These are phyloP conservation scores for Colletotrichum caudatum DNA, from an alignment of 2,329 filamentous ascomycete genomes.

Conservation along the genomic window DNA sequence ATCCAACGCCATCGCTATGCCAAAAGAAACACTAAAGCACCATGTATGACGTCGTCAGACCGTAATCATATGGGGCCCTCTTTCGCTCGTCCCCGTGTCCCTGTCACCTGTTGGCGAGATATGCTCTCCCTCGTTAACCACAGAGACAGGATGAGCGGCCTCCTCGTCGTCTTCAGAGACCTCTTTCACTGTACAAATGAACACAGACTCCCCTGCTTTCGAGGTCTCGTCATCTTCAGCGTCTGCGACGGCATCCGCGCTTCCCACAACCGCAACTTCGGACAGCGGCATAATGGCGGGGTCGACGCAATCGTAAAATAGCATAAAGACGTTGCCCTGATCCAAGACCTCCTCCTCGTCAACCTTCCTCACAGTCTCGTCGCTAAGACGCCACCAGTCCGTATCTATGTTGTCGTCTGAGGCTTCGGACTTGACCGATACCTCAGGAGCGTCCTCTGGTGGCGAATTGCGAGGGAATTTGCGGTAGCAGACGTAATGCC, in stretches of 20 bases:
- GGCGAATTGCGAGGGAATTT: slow-evolving; percentile 66
- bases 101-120: slow-evolving; percentile 6
- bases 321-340: slow-evolving; percentile 92
- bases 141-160: neutral
- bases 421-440: slow-evolving; percentile 25
- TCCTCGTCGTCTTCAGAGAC: slow-evolving; percentile 21
- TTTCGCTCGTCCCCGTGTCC: neutral
- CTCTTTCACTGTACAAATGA: slow-evolving; percentile 36
- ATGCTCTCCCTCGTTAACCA: slow-evolving; percentile 2
- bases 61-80: slow-evolving; percentile 21
- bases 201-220: slow-evolving; percentile 27
- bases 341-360: slow-evolving; percentile 78
- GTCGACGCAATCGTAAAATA: slow-evolving; percentile 89
- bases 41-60: slow-evolving; percentile 15
- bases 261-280: slow-evolving; percentile 39
- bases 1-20: slow-evolving; percentile 41
- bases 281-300: slow-evolving; percentile 59
- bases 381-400: slow-evolving; percentile 92
- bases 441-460: slow-evolving; percentile 41
- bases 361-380: slow-evolving; percentile 83
- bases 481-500: slow-evolving; percentile 93
- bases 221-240: slow-evolving; percentile 36
- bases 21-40: slow-evolving; percentile 10
- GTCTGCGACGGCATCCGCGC: neutral
- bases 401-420: slow-evolving; percentile 49